Percentiles rank a stretch among this genome's conserved stretches.
phyloP scores from a whole-genome alignment of 1,139 yeast genomes.

The Diutina catenulata region DNA sequence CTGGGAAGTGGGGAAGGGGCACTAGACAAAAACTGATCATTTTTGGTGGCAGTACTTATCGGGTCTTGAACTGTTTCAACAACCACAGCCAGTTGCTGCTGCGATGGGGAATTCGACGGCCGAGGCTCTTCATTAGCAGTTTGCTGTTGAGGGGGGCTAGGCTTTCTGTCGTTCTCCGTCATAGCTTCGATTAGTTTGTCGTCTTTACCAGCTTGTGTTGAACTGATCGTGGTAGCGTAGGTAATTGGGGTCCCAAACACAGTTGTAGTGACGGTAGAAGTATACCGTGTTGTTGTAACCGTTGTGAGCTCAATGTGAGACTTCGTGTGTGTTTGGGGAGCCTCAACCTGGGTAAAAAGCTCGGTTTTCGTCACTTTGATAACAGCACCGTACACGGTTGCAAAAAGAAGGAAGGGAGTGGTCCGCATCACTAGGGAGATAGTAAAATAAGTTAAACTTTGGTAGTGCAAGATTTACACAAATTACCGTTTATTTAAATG shows the following conservation, averaged over 20 bases:
- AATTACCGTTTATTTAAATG: too few species aligned
- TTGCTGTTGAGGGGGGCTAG: too few species aligned
- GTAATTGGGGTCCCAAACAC: slow-evolving; percentile 3
- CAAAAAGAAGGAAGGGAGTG: slow-evolving; percentile 2
- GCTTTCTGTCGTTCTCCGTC: too few species aligned
- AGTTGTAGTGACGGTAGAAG: slow-evolving; percentile 1
- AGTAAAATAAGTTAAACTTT: background rate
- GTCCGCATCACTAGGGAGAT: slow-evolving; percentile 5
- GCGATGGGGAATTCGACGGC: too few species aligned
- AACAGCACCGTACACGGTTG: slow-evolving; percentile 4
- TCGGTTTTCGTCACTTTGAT: slow-evolving; percentile 2
- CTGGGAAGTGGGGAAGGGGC: too few species aligned
- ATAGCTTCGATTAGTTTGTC: too few species aligned
- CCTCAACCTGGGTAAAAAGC: background rate
- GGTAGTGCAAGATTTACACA: background rate
- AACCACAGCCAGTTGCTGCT: too few species aligned
- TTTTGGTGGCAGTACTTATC: too few species aligned
- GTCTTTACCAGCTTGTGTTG: too few species aligned
- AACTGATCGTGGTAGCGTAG: background rate
- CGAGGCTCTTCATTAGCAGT: too few species aligned
- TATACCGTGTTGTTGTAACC: background rate
- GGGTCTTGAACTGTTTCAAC: too few species aligned
- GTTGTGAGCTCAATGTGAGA: background rate
- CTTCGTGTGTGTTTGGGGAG: slow-evolving; percentile 3
- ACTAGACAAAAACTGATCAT: too few species aligned